Evolutionary conservation across 805 yeast genomes (phyloP).

Genomic region (Maudiozyma barnettii): DNA sequence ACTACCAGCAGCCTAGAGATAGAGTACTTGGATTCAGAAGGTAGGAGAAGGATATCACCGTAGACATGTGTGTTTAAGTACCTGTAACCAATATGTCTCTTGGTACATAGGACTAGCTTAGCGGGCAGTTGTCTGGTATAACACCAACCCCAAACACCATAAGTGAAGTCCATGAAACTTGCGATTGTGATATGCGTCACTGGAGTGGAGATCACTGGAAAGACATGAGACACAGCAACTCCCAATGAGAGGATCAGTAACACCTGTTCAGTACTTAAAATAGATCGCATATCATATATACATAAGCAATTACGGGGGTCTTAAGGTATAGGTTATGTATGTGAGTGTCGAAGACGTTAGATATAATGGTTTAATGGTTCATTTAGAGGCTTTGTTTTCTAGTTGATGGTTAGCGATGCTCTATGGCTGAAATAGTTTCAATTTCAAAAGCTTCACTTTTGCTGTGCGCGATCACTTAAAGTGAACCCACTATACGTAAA

Average conservation of each 20-base stretch:
- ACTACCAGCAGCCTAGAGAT: slow-evolving; percentile 55
- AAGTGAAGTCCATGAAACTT: slow-evolving; percentile 38
- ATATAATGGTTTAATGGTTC: too few relatives aligned
- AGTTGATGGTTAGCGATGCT: too few relatives aligned
- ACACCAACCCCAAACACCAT: slow-evolving; percentile 70
- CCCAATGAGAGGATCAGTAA: slow-evolving; percentile 8
- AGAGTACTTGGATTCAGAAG: slow-evolving; percentile 49
- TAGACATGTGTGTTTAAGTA: slow-evolving; percentile 22
- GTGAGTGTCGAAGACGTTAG: too few relatives aligned
- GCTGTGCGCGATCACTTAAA: too few relatives aligned
- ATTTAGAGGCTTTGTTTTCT: too few relatives aligned
- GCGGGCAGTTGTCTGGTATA: slow-evolving; percentile 7
- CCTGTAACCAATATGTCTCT: slow-evolving; percentile 15
- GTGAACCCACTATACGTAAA: too few relatives aligned
- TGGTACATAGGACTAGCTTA: slow-evolving; percentile 9
- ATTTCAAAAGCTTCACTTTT: too few relatives aligned
- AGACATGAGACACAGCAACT: slow-evolving; percentile 46
- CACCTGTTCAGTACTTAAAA: not conserved
- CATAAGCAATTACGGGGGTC: not conserved
- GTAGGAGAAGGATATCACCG: slow-evolving; percentile 38
- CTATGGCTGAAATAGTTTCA: too few relatives aligned
- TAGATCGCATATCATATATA: not conserved
- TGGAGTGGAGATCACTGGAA: slow-evolving; percentile 56
- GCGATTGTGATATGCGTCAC: slow-evolving; percentile 44
- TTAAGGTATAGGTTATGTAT: too few relatives aligned